Conservation (phyloP, 2,329 filamentous ascomycete genomes). For the Samsoniella hepiali region DNA sequence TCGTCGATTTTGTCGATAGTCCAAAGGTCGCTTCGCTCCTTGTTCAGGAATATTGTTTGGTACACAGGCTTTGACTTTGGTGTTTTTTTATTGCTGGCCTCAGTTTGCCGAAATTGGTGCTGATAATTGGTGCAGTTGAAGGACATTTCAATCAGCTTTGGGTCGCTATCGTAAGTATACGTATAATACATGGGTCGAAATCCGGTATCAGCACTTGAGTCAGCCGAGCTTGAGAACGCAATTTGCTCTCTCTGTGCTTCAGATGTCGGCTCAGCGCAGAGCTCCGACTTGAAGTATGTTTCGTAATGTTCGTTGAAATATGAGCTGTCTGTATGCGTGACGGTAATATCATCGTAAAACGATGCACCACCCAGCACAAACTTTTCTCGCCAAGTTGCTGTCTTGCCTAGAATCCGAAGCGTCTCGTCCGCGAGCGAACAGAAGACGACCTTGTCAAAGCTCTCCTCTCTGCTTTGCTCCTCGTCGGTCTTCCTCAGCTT, state of each 20-base stretch:
- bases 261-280: constrained; percentile 47
- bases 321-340: constrained; percentile 62
- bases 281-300: constrained; percentile 51
- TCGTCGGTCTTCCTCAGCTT: constrained; percentile 47
- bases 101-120: constrained; percentile 57
- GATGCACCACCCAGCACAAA: constrained; percentile 68
- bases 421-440: constrained; percentile 64
- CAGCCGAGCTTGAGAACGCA: constrained; percentile 40
- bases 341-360: constrained; percentile 67
- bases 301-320: constrained; percentile 70
- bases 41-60: constrained; percentile 66
- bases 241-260: constrained; percentile 39
- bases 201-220: constrained; percentile 46
- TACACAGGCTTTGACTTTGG: constrained; percentile 65
- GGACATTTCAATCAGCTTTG: constrained; percentile 62
- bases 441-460: constrained; percentile 64
- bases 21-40: constrained; percentile 54
- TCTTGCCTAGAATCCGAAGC: constrained; percentile 56
- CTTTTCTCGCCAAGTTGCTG: constrained; percentile 58
- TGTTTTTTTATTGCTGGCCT: constrained; percentile 19
- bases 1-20: constrained; percentile 56
- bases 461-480: constrained; percentile 50
- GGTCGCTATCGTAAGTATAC: constrained; percentile 54
- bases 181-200: constrained; percentile 66
- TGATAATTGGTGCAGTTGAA: constrained; percentile 78